Evolutionary conservation across 2,329 filamentous ascomycete species (phyloP), one percentile per base, ranked within the genome.

Genomic region (Fusarium sp.): DNA sequence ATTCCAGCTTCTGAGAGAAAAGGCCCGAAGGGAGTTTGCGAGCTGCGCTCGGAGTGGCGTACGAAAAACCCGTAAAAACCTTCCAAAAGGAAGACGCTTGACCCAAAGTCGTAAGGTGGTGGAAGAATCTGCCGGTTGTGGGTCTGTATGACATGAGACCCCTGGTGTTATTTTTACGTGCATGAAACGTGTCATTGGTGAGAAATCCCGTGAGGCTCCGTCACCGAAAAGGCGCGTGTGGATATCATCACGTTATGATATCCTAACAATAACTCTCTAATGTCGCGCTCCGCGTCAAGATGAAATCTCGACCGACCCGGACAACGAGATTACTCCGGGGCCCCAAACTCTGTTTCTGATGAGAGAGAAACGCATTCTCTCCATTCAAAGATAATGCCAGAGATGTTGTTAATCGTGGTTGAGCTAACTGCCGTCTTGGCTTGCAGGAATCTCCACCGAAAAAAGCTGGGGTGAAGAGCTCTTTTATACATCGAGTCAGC

Each of bases 191-290:
- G 13, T 10, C 23, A 72, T 72, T 72, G 70, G 70, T 30, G 16
- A 57, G n/a, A 33, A 10, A 5, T 60, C 54, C 54, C 23, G 30
- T 49, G 47, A 58, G 64, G 50, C 33, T 61, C 64, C 49, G 60
- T 69, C 47, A 3, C 19, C 25, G n/a, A 64, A 53, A 57, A 35
- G 47, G 21, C 30, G 23, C 15, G 13, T 58, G 69, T 72, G 70
- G 70, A 67, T 72, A 38, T 37, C 23, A 71, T 72, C 70, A 72
- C 71, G 70, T 72, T 72, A 72, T 72, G 60, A 65, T 72, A 73
- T 72, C 70, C 70, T 72, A 72, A 72, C 70, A 47, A 37, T 56
- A 72, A 73, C 62, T 71, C 70, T 57, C 35, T 28, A 38, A 33
- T 58, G 21, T 42, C 21, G 23, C 19, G 21, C 5, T 57, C 40